Percentiles rank a stretch among this genome's conserved stretches.
phyloP scores from a whole-genome alignment of 345 rosid species.

The Aquilaria sinensis region DNA sequence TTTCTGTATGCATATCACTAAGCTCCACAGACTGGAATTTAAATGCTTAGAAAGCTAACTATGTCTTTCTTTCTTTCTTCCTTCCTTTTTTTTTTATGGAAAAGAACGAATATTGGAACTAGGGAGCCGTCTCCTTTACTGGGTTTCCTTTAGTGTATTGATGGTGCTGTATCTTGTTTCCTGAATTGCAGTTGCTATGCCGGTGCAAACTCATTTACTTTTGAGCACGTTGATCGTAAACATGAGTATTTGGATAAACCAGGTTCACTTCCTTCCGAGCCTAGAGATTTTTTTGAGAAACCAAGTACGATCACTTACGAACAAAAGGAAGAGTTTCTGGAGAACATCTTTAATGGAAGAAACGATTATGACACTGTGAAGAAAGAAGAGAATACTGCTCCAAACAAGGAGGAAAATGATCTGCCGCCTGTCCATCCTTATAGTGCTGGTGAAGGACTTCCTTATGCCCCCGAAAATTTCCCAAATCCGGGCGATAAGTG shows the following conservation, averaged over 20 bases:
- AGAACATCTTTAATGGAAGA: slow-evolving; percentile 17
- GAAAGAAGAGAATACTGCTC: slow-evolving; percentile 21
- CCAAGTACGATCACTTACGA: background rate
- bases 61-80: no score
- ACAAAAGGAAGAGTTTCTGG: slow-evolving; percentile 23
- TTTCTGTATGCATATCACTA: no score
- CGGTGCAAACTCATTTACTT: slow-evolving; percentile 6
- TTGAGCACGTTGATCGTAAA: slow-evolving; percentile 2
- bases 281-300: background rate
- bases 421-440: slow-evolving; percentile 37
- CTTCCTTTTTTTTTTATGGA: no score
- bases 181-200: slow-evolving; percentile 11
- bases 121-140: background rate
- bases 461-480: slow-evolving; percentile 69
- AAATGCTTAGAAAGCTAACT: no score
- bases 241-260: no score
- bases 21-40: no score
- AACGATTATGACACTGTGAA: slow-evolving; percentile 8
- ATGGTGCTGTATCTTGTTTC: slow-evolving; percentile 2
- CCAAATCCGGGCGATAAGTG: slow-evolving; percentile 72
- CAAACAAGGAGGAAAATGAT: slow-evolving; percentile 21
- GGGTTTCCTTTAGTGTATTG: background rate
- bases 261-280: no score
- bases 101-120: no score
- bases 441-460: slow-evolving; percentile 57